These are phyloP conservation scores for Chytriomyces confervae DNA, from an alignment of 192 early-diverging fungal species.

Conservation along the genomic window DNA sequence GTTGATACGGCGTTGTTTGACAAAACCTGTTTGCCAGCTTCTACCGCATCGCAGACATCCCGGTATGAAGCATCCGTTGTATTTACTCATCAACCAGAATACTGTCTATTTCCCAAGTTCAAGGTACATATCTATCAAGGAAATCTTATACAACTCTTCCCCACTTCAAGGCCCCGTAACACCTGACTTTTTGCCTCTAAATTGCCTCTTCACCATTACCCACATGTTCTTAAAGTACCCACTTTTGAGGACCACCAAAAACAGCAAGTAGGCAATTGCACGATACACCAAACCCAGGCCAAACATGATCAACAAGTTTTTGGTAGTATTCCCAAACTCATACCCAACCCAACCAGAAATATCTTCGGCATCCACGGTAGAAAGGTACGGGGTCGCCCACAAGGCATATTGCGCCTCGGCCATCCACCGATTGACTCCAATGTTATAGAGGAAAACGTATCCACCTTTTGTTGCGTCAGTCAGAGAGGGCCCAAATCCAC, in stretches of 20 bases:
- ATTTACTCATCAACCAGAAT: too few relatives aligned
- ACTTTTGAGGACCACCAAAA: conserved; percentile 33
- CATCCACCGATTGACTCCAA: conserved; percentile 42
- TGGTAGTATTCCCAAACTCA: conserved; percentile 26
- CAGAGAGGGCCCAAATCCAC: conserved; percentile 42
- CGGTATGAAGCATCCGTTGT: too few relatives aligned
- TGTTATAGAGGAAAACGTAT: conserved; percentile 36
- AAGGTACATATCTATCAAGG: too few relatives aligned
- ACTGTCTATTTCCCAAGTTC: too few relatives aligned
- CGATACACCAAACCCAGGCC: conserved; percentile 39
- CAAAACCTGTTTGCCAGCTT: too few relatives aligned
- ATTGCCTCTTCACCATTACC: conserved; percentile 9
- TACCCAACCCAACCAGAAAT: conserved; percentile 31
- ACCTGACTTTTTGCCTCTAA: too few relatives aligned
- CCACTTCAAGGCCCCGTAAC: too few relatives aligned
- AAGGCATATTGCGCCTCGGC: conserved; percentile 37
- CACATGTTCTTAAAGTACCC: conserved; percentile 1
- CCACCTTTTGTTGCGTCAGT: conserved; percentile 27
- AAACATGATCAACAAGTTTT: conserved; percentile 46
- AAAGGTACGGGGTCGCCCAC: conserved; percentile 29
- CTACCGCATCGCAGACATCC: too few relatives aligned
- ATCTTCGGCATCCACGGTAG: neutral
- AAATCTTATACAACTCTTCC: too few relatives aligned
- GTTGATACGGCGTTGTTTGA: too few relatives aligned
- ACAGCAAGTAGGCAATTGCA: conserved; percentile 43